phyloP scores from a whole-genome alignment of 345 rosid genomes.

The Theobroma cacao region DNA sequence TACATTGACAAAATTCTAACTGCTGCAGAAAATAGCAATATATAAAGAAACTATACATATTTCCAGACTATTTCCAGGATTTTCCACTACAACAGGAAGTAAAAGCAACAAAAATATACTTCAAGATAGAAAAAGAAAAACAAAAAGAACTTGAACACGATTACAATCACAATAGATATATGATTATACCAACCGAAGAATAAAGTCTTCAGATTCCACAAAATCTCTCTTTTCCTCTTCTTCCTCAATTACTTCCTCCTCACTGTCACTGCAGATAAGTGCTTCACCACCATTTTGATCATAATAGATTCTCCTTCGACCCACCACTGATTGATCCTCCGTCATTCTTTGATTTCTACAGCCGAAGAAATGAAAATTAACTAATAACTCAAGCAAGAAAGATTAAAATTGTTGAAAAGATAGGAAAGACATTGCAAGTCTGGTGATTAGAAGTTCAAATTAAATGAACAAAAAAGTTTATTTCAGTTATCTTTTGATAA shows the following conservation, averaged over 20 bases:
- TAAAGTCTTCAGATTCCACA: slow-evolving; percentile 74
- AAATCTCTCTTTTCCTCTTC: slow-evolving; percentile 83
- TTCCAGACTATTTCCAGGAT: neutral
- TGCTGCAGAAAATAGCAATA: neutral
- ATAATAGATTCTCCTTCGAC: slow-evolving; percentile 96
- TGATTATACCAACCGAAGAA: slow-evolving; percentile 74
- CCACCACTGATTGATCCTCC: slow-evolving; percentile 95
- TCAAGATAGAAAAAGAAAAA: neutral
- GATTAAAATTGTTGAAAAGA: neutral
- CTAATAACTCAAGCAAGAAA: neutral
- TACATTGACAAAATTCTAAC: neutral
- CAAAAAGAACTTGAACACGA: neutral
- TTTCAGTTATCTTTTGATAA: too few relatives aligned
- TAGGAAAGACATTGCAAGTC: neutral
- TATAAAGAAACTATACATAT: neutral
- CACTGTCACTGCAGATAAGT: slow-evolving; percentile 98
- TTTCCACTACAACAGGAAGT: neutral
- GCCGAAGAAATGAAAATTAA: slow-evolving; percentile 17
- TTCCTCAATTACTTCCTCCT: slow-evolving; percentile 82
- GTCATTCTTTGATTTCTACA: slow-evolving; percentile 99
- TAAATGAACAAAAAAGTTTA: neutral
- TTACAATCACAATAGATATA: slow-evolving; percentile 13
- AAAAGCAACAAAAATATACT: neutral
- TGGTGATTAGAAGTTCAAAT: neutral
- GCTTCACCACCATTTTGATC: slow-evolving; percentile 98